phyloP scores from a whole-genome alignment of 2,329 filamentous ascomycete species.

The Trichoderma sp. region DNA sequence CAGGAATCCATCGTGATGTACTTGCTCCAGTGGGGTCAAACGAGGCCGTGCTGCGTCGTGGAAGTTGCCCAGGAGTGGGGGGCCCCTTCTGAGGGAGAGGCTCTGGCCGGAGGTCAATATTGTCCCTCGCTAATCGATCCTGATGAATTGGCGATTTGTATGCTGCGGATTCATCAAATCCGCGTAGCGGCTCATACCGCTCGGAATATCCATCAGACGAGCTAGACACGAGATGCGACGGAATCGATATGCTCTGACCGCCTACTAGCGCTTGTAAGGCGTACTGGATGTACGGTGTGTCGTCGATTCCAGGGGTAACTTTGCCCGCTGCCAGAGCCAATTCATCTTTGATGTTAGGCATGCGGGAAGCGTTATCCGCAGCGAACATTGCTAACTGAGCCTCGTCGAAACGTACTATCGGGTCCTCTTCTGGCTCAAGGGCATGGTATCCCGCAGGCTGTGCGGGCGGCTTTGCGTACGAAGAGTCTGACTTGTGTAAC shows the following conservation, averaged over 20 bases:
- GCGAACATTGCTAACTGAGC: constrained; percentile 41
- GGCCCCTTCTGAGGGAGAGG: background rate
- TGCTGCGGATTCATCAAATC: constrained; percentile 21
- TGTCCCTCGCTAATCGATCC: background rate
- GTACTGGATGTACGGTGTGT: constrained; percentile 84
- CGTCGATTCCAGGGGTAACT: constrained; percentile 75
- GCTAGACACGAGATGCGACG: constrained; percentile 49
- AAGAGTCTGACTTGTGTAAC: constrained; percentile 45
- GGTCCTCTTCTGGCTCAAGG: background rate
- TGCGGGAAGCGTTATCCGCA: constrained; percentile 33
- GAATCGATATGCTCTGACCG: constrained; percentile 61
- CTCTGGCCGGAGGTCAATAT: background rate
- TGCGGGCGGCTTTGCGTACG: constrained; percentile 34
- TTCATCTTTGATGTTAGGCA: constrained; percentile 50
- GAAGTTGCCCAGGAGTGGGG: background rate
- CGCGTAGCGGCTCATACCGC: constrained; percentile 30
- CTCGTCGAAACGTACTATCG: constrained; percentile 39
- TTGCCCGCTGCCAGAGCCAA: constrained; percentile 49
- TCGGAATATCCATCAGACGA: constrained; percentile 35
- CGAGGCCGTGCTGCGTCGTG: constrained; percentile 5
- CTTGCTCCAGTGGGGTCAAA: constrained; percentile 13
- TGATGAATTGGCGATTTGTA: background rate
- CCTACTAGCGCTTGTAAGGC: constrained; percentile 84
- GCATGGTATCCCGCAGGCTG: constrained; percentile 23
- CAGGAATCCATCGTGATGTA: constrained; percentile 32